Evolutionary conservation across 768 basidiomycete genomes (phyloP).

Genomic region (Vishniacozyma victoriae): DNA sequence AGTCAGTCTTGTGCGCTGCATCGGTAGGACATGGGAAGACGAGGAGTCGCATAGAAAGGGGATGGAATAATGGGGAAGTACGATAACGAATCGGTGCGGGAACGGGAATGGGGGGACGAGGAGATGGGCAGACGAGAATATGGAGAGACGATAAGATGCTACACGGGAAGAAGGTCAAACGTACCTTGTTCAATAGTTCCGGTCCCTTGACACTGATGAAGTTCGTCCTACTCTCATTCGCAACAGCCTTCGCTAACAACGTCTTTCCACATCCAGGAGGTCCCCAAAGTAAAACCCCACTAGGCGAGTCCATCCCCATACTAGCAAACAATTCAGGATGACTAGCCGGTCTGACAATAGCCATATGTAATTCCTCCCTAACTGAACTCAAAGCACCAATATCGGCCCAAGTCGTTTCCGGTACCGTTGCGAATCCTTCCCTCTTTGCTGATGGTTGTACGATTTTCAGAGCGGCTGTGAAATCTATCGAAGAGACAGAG

Average conservation of each 20-base stretch:
- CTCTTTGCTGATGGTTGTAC: conserved; percentile 95
- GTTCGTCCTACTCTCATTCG: conserved; percentile 89
- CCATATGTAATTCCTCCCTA: conserved; percentile 91
- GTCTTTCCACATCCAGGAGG: conserved; percentile 99
- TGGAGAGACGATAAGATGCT: too few species aligned
- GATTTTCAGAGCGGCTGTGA: conserved; percentile 69
- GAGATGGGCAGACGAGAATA: too few species aligned
- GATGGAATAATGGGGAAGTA: too few species aligned
- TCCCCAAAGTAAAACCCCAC: conserved; percentile 96
- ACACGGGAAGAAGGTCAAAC: conserved; percentile 17
- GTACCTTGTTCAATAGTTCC: conserved; percentile 89
- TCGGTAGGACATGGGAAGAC: too few species aligned
- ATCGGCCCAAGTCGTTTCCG: conserved; percentile 90
- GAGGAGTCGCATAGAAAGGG: too few species aligned
- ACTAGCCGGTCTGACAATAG: conserved; percentile 89
- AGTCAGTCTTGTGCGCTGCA: neutral
- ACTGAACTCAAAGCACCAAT: conserved; percentile 83
- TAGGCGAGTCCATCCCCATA: conserved; percentile 84
- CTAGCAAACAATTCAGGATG: conserved; percentile 79
- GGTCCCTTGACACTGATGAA: conserved; percentile 98
- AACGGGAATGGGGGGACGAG: too few species aligned
- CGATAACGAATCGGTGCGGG: too few species aligned
- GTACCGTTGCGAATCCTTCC: conserved; percentile 95
- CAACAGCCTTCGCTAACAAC: conserved; percentile 93
- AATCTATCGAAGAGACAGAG: conserved; percentile 74